Evolutionary conservation across 371 early-diverging fungal genomes (phyloP), one percentile per base, ranked within the genome.

Genomic region (Actinomortierella wolfii): DNA sequence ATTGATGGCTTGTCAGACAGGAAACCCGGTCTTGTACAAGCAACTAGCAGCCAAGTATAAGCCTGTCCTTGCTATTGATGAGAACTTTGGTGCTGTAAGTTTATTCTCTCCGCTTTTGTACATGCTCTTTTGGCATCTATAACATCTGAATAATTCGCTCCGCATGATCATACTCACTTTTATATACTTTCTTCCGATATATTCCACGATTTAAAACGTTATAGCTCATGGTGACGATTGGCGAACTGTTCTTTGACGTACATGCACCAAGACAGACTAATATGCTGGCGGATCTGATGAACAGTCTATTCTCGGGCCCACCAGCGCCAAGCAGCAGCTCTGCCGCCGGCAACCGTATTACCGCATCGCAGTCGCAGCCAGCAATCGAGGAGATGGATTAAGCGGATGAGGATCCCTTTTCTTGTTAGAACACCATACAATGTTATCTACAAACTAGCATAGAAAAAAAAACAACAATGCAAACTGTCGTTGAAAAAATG

Each of bases 261-360:
- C 81, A 77, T 29, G 78, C 84, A 28, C 89, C 87, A 40, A 81
- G 79, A 64, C 90, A 89, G 73, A 74, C 76, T 23, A 91, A 91
- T 50, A 78, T 89, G 71, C 69, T 91, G 61, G 84, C 84, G 43
- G 92, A 92, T 60, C 64, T 92, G 47, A 89, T 92, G 85, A 85
- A 80, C 61, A 86, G 84, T 64, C 68, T 91, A n/a, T 89, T 91
- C 58, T 79, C 79, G 49, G 83, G 79, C 15, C 67, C 76, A n/a
- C 68, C 76, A 14, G 45, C 67, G 1, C 44, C 44, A 6, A 29
- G 25, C 51, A 1, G 40, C 70, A 9, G 23, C 60, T 23, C 58
- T 59, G 48, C 44, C 60, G 17, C 71, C 71, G 17, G 56, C 73
- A 1, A 34, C 65, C 13, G 73, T 53, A 6, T 46, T 59, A 29